A percentile compares a stretch with the other conserved stretches of the same genome.
Evolutionary conservation across 257 asterid genomes (phyloP).

Genomic region (Striga asiatica): DNA sequence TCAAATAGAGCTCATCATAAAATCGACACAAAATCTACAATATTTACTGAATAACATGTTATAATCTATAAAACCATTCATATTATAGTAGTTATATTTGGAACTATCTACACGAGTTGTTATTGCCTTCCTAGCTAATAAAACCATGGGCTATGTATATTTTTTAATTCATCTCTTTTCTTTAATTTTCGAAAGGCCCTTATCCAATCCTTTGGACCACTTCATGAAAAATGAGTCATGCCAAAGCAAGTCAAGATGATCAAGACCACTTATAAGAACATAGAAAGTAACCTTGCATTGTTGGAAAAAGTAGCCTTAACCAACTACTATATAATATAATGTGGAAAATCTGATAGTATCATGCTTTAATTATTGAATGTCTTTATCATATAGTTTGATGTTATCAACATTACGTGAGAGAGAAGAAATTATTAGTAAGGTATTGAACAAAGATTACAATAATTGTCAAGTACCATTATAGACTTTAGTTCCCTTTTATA

Average conservation of each 20-base stretch:
- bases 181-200: too few relatives aligned
- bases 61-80: too few relatives aligned
- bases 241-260: constrained; percentile 24
- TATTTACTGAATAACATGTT: too few relatives aligned
- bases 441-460: background rate
- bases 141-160: too few relatives aligned
- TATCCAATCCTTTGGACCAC: constrained; percentile 11
- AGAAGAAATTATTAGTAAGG: constrained; percentile 13
- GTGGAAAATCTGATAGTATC: constrained; percentile 26
- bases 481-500: too few relatives aligned
- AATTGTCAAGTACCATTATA: background rate
- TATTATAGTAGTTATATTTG: too few relatives aligned
- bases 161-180: too few relatives aligned
- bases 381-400: constrained; percentile 19
- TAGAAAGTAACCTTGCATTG: constrained; percentile 20
- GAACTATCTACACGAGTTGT: too few relatives aligned
- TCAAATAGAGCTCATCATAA: too few relatives aligned
- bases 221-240: constrained; percentile 12
- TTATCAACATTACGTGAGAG: constrained; percentile 29
- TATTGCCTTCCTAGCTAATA: too few relatives aligned
- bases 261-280: background rate
- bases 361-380: constrained; percentile 24
- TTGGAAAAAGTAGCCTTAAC: constrained; percentile 15
- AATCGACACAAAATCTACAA: too few relatives aligned
- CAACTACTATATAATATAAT: constrained; percentile 23